These are phyloP conservation scores for Dothistroma septosporum DNA, from an alignment of 2,329 filamentous ascomycete genomes.

Conservation along the genomic window DNA sequence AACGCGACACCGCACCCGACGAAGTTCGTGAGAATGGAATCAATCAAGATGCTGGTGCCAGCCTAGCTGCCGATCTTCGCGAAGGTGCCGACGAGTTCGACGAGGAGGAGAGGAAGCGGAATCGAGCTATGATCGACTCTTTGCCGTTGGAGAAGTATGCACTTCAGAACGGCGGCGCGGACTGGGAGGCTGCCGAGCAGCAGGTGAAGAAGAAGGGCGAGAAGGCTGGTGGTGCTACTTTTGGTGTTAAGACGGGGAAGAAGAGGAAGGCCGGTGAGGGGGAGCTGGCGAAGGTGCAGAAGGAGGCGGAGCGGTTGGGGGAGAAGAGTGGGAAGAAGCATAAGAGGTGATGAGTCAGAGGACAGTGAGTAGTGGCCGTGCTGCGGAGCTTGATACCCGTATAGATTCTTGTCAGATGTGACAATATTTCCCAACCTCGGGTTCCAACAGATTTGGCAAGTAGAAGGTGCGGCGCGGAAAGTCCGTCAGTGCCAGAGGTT, in stretches of 20 bases:
- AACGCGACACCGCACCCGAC: slow-evolving; percentile 33
- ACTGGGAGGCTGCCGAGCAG: slow-evolving; percentile 66
- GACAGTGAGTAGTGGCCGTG: no score
- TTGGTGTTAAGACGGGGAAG: slow-evolving; percentile 58
- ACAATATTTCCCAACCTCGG: not conserved
- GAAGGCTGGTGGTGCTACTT: slow-evolving; percentile 56
- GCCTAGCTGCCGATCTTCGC: slow-evolving; percentile 74
- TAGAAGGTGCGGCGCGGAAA: not conserved
- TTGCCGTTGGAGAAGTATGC: slow-evolving; percentile 81
- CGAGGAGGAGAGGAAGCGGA: slow-evolving; percentile 67
- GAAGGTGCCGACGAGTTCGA: slow-evolving; percentile 73
- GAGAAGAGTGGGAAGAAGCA: slow-evolving; percentile 33
- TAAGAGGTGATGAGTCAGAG: slow-evolving; percentile 4
- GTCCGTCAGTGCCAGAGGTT: not conserved
- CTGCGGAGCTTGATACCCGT: not conserved
- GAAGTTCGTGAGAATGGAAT: slow-evolving; percentile 35
- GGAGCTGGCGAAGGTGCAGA: slow-evolving; percentile 34
- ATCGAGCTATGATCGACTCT: slow-evolving; percentile 83
- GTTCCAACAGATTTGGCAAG: not conserved
- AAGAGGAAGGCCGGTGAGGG: slow-evolving; percentile 38
- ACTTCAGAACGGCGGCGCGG: slow-evolving; percentile 45
- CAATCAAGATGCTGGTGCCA: slow-evolving; percentile 45
- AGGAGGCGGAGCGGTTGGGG: slow-evolving; percentile 32
- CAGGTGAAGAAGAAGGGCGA: slow-evolving; percentile 56
- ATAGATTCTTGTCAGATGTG: not conserved